phyloP scores from a whole-genome alignment of 495 filamentous ascomycete species.

The Lineolata rhizophorae region DNA sequence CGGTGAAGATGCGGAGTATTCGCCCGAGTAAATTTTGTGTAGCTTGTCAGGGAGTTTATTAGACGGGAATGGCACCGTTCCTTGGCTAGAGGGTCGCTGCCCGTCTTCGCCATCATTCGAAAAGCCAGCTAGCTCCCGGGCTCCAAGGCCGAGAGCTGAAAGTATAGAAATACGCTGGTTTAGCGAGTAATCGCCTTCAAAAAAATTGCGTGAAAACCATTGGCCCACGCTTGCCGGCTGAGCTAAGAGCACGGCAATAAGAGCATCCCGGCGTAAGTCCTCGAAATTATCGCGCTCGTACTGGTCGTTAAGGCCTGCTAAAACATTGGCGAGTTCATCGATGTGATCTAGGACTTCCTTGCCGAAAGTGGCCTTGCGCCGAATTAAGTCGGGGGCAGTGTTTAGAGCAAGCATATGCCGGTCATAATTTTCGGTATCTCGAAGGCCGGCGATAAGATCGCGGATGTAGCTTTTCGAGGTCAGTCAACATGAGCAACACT shows the following conservation, averaged over 20 bases:
- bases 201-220: conserved; percentile 71
- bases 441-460: conserved; percentile 57
- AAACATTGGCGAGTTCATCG: conserved; percentile 52
- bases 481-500: conserved; percentile 8
- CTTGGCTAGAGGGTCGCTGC: conserved; percentile 15
- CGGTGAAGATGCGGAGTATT: conserved; percentile 26
- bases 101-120: conserved; percentile 31
- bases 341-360: conserved; percentile 69
- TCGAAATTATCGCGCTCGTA: conserved; percentile 51
- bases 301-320: conserved; percentile 65
- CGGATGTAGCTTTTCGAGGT: conserved; percentile 75
- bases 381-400: conserved; percentile 58
- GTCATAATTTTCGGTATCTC: conserved; percentile 67
- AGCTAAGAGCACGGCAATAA: conserved; percentile 63
- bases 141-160: conserved; percentile 57
- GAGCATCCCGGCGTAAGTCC: conserved; percentile 49
- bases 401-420: conserved; percentile 56
- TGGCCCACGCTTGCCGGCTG: conserved; percentile 56
- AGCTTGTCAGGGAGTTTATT: conserved; percentile 42
- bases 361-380: conserved; percentile 71
- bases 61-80: conserved; percentile 45
- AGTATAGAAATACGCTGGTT: conserved; percentile 63
- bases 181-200: conserved; percentile 77
- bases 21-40: conserved; percentile 32
- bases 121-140: conserved; percentile 72